phyloP scores from a whole-genome alignment of 495 filamentous ascomycete genomes.

The Amorphotheca resinae region DNA sequence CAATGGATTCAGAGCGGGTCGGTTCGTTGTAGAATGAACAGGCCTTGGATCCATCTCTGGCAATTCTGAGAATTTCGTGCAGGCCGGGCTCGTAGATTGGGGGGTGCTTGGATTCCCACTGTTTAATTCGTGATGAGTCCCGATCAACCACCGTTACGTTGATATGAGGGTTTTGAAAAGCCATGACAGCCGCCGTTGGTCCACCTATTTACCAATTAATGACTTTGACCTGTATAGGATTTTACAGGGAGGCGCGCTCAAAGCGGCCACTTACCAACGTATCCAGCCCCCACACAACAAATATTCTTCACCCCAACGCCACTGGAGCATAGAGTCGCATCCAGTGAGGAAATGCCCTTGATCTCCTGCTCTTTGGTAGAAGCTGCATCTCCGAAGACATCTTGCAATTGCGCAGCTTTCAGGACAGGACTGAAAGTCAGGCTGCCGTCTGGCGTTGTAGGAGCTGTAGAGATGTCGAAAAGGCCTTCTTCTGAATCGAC shows the following conservation, averaged over 20 bases:
- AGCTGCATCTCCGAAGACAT: constrained; percentile 18
- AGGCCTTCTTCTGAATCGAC: constrained; percentile 16
- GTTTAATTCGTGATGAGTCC: constrained; percentile 47
- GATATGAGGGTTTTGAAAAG: constrained; percentile 55
- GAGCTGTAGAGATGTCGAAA: constrained; percentile 30
- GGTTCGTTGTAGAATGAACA: constrained; percentile 23
- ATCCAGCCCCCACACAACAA: constrained; percentile 52
- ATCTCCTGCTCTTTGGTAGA: constrained; percentile 1
- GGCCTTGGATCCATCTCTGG: constrained; percentile 45
- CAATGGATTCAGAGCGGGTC: constrained; percentile 2
- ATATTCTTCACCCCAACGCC: constrained; percentile 49
- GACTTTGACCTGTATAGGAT: neutral
- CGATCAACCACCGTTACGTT: constrained; percentile 61
- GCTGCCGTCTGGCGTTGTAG: constrained; percentile 42
- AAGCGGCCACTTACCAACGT: constrained; percentile 44
- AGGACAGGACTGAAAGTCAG: constrained; percentile 30
- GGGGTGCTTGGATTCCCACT: constrained; percentile 61
- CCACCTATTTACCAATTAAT: constrained; percentile 41
- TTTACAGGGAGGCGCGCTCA: no score
- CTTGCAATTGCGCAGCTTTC: constrained; percentile 22
- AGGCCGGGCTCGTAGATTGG: constrained; percentile 72
- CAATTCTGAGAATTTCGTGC: constrained; percentile 48
- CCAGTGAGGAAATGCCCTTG: constrained; percentile 1
- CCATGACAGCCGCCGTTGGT: constrained; percentile 64
- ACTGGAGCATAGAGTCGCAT: constrained; percentile 50